These are phyloP conservation scores for Cryphonectria japonica DNA, from an alignment of 2,329 filamentous ascomycete genomes.

Conservation along the genomic window DNA sequence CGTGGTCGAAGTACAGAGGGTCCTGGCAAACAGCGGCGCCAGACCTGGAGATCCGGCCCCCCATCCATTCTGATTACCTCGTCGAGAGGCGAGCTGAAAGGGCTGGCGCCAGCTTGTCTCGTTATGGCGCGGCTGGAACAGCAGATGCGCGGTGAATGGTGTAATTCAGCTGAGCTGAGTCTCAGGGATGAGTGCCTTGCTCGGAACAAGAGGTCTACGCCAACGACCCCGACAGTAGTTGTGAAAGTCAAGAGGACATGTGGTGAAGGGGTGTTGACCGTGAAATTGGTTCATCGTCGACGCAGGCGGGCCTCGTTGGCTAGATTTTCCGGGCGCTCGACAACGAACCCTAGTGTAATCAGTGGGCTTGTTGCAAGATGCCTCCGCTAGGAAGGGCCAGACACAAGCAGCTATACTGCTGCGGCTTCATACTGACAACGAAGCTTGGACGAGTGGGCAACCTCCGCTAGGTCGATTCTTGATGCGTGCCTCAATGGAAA, in stretches of 20 bases:
- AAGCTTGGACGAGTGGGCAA: not conserved
- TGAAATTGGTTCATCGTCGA: not conserved
- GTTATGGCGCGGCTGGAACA: not conserved
- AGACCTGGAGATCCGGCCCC: not conserved
- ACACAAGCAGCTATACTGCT: not conserved
- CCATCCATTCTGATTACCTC: not conserved
- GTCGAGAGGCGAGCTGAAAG: not conserved
- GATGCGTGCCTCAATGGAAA: not conserved
- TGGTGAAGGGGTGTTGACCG: not conserved
- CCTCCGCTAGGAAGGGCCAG: not conserved
- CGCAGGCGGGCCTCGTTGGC: not conserved
- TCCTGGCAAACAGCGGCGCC: not conserved
- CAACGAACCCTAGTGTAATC: not conserved
- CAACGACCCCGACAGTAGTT: not conserved
- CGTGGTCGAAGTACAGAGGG: not conserved
- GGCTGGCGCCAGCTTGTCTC: not conserved
- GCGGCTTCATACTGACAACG: not conserved
- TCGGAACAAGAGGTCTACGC: not conserved
- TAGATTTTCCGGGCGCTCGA: not conserved
- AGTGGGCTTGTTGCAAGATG: not conserved
- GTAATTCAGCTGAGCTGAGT: not conserved
- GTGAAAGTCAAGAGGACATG: not conserved
- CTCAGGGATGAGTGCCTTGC: not conserved
- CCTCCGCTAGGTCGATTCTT: not conserved
- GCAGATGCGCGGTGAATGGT: not conserved